Evolutionary conservation across 2,329 filamentous ascomycete genomes (phyloP), one percentile per base, ranked within the genome.

Genomic region (Aspergillus sp.): DNA sequence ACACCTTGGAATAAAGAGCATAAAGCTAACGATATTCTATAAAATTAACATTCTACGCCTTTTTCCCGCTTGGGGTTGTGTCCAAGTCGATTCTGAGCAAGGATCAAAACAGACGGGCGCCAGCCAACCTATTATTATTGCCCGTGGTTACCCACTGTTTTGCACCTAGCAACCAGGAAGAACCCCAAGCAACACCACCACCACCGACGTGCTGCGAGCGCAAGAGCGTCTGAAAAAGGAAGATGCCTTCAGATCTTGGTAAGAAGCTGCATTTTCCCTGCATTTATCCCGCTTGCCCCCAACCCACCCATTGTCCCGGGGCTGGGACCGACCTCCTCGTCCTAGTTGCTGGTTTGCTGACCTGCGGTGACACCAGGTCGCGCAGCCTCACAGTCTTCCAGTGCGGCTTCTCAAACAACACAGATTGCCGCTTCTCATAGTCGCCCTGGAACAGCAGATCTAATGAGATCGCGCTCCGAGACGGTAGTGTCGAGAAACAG

Each of bases 361-460:
- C 59, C 60, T 50, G 51, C 49, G 61, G 59, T 58, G 47, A 61
- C 56, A 59, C 60, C 49, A 77, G 76, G 67, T 64, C 74, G 75
- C 68, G 74, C 73, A 60, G 71, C 72, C 57, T 78, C 76, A 48
- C 76, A 77, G 67, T 61, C 64, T 43, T 76, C 75, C 38, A 78
- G 73, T 64, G 69, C 69, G 59, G 73, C 76, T 46, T 77, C 76
- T 51, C 77, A 79, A 65, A 69, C 71, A 49, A 74, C 75, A 41
- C 75, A 77, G 51, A 70, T 78, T 62, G 74, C 70, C 64, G 71
- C 71, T 48, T 69, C 76, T 25, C 74, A 72, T 57, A 79, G 76
- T 64, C 77, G 77, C 25, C 77, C 77, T 25, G 77, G 75, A 22
- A 79, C 77, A 28, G 74, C 75, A 28, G 78, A 80, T 61, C 76